Conservation (phyloP, 805 yeast genomes). For the Saturnispora gosingensis region DNA sequence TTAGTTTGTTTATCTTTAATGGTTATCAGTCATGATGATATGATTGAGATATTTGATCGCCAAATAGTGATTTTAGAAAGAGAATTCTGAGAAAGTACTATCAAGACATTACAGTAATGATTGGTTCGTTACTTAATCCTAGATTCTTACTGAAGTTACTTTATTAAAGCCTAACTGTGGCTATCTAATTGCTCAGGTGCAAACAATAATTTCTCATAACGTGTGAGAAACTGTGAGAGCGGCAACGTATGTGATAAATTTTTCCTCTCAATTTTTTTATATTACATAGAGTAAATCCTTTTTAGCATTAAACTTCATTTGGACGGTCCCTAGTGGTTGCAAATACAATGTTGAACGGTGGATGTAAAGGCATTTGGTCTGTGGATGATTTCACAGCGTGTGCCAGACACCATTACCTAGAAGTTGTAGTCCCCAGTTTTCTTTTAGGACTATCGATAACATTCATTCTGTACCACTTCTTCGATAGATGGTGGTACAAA, state of each 20-base stretch:
- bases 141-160: too few relatives aligned
- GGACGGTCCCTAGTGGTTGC: neutral
- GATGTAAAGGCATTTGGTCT: constrained; percentile 19
- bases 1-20: neutral
- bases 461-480: constrained; percentile 7
- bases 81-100: neutral
- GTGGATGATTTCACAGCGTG: constrained; percentile 42
- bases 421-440: constrained; percentile 23
- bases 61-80: neutral
- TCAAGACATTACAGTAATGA: neutral
- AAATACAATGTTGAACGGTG: neutral
- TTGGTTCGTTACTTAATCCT: too few relatives aligned
- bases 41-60: neutral
- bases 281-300: neutral
- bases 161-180: neutral
- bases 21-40: neutral
- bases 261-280: neutral
- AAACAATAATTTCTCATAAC: neutral
- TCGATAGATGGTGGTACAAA: neutral
- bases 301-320: neutral
- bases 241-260: neutral
- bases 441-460: constrained; percentile 27
- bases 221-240: neutral
- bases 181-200: neutral
- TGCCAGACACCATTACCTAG: constrained; percentile 31